Conservation (phyloP, 2,329 filamentous ascomycete genomes). For the Beauveria sp. region DNA sequence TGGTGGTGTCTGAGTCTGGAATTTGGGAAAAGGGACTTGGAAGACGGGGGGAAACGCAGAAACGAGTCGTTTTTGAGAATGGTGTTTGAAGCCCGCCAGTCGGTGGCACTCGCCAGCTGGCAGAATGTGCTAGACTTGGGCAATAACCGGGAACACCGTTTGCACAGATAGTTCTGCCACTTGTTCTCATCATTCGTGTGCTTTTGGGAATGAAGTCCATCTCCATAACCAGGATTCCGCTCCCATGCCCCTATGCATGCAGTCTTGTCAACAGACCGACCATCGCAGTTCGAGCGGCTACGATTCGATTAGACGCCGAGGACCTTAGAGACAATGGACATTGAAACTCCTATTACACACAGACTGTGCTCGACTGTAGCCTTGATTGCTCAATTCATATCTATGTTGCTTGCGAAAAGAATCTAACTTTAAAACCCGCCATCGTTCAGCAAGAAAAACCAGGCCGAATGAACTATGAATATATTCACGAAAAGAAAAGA, state of each 20-base stretch:
- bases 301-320: too few species aligned
- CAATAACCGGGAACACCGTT: neutral
- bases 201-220: too few species aligned
- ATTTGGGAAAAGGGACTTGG: rapidly evolving
- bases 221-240: too few species aligned
- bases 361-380: too few species aligned
- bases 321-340: too few species aligned
- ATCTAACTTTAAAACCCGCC: neutral
- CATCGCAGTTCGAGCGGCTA: too few species aligned
- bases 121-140: neutral
- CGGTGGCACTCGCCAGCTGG: neutral
- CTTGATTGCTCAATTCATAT: too few species aligned
- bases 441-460: neutral
- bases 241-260: too few species aligned
- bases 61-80: neutral
- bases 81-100: neutral
- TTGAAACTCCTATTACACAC: too few species aligned
- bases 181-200: too few species aligned
- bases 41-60: too few species aligned
- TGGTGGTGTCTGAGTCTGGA: neutral
- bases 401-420: neutral
- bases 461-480: neutral
- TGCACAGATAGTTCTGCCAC: neutral
- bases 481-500: neutral
- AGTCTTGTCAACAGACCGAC: too few species aligned